These are phyloP conservation scores for Boletus reticuloceps DNA, from an alignment of 768 basidiomycete species.

Conservation along the genomic window DNA sequence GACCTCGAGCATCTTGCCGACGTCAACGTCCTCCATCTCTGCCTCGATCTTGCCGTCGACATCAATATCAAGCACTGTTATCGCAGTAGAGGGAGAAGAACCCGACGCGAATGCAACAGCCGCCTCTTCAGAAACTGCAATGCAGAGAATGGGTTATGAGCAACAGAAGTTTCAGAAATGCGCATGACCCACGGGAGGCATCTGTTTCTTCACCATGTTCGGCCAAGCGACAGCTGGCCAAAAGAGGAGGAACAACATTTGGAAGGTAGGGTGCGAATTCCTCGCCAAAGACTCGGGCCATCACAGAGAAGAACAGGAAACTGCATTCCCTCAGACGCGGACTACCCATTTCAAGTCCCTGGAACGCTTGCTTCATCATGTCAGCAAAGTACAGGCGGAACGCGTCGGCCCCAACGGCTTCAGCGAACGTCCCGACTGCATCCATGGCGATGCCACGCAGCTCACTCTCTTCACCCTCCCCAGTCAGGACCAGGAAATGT, in stretches of 20 bases:
- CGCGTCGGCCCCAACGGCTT: conserved; percentile 90
- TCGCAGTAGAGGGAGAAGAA: conserved; percentile 67
- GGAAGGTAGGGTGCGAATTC: conserved; percentile 89
- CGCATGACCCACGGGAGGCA: conserved; percentile 39
- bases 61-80: conserved; percentile 55
- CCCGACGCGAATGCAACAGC: conserved; percentile 71
- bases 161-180: not conserved
- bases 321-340: conserved; percentile 90
- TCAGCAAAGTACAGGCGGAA: conserved; percentile 97
- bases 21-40: conserved; percentile 75
- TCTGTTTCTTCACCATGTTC: conserved; percentile 68
- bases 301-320: conserved; percentile 97
- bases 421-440: conserved; percentile 97
- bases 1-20: conserved; percentile 87
- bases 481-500: conserved; percentile 81
- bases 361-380: conserved; percentile 94
- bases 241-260: conserved; percentile 80
- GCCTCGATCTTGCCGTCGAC: conserved; percentile 54
- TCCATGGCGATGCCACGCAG: conserved; percentile 98
- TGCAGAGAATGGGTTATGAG: conserved; percentile 2
- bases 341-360: conserved; percentile 82
- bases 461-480: conserved; percentile 89
- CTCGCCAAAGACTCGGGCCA: conserved; percentile 95
- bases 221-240: conserved; percentile 77
- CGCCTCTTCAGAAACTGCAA: conserved; percentile 48